Evolutionary conservation across 257 asterid species (phyloP).

Genomic region (Capsicum pubescens): DNA sequence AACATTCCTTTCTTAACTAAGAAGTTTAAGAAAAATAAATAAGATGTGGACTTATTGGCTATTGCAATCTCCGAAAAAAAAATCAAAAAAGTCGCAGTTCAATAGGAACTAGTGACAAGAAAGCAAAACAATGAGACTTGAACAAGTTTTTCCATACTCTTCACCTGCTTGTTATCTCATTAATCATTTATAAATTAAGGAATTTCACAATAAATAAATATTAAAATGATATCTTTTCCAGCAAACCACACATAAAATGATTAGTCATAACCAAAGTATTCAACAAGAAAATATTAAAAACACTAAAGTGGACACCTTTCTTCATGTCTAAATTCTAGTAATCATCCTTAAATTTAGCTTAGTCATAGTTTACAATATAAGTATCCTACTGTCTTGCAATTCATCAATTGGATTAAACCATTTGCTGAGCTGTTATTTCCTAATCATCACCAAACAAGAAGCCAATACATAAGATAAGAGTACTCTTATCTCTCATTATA

Average conservation of each 20-base stretch:
- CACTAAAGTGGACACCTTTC: conserved; percentile 26
- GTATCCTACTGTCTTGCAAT: conserved; percentile 30
- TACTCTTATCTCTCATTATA: neutral
- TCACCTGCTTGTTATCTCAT: conserved; percentile 19
- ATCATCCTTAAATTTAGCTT: conserved; percentile 30
- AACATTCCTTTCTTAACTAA: conserved; percentile 21
- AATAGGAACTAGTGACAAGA: conserved; percentile 14
- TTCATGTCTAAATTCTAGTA: conserved; percentile 30
- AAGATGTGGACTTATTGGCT: neutral
- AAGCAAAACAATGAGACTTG: neutral
- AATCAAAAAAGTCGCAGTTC: neutral
- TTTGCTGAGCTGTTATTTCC: conserved; percentile 22
- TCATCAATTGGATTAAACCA: conserved; percentile 12
- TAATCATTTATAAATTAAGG: neutral
- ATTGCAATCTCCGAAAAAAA: neutral
- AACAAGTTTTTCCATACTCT: neutral
- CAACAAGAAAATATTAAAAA: conserved; percentile 26
- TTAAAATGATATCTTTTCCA: neutral
- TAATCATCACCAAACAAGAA: neutral
- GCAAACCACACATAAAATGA: conserved; percentile 21
- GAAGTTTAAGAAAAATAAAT: conserved; percentile 2
- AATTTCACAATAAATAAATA: neutral
- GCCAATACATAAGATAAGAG: neutral
- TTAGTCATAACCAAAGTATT: conserved; percentile 21
- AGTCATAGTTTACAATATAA: conserved; percentile 25